Percentiles rank a stretch among this genome's conserved stretches.
Conservation (phyloP, 257 asterid species). For the Paulownia fortunei region DNA sequence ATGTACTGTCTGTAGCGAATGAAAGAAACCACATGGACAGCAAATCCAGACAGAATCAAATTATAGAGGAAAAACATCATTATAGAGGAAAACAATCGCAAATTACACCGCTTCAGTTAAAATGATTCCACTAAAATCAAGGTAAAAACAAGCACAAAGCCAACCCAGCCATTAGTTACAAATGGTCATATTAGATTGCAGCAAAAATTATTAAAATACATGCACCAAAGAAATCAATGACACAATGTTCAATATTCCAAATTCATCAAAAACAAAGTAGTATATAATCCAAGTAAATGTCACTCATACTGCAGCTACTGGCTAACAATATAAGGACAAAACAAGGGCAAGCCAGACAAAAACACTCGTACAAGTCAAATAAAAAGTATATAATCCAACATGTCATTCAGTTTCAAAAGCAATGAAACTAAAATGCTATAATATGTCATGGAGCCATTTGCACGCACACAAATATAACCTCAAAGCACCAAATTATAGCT, state of each 20-base stretch:
- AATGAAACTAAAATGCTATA: background rate
- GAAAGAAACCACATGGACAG: background rate
- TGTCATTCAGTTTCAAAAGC: background rate
- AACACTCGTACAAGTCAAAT: background rate
- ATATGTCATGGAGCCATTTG: background rate
- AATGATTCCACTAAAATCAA: background rate
- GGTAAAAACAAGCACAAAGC: background rate
- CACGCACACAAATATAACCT: background rate
- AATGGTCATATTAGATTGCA: background rate
- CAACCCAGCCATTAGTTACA: background rate
- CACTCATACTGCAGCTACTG: constrained; percentile 2
- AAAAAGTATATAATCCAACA: background rate
- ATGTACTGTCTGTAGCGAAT: no score
- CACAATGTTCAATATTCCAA: background rate
- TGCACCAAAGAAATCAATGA: background rate
- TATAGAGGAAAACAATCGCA: background rate
- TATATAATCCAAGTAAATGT: background rate
- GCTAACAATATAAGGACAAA: background rate
- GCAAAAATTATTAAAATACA: background rate
- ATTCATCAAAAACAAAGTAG: background rate
- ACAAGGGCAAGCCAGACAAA: background rate
- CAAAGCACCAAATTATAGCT: background rate
- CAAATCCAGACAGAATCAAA: no score
- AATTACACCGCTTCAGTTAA: background rate
- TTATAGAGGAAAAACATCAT: background rate